These are phyloP conservation scores for Penicillium hordei DNA, from an alignment of 2,329 filamentous ascomycete genomes.

Conservation along the genomic window DNA sequence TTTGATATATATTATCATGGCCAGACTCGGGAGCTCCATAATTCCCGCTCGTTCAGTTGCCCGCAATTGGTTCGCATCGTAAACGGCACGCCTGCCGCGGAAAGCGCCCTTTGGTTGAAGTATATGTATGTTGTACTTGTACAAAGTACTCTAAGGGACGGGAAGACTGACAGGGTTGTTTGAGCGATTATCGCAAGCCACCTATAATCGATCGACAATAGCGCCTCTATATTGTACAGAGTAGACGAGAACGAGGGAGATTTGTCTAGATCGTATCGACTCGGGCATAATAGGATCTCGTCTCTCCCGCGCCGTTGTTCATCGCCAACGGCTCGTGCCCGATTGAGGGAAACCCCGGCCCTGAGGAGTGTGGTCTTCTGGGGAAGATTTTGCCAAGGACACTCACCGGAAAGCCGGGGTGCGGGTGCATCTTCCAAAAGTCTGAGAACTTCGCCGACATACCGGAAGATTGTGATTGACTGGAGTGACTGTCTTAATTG, in stretches of 20 bases:
- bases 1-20: slow-evolving; percentile 3
- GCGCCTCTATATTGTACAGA: not conserved
- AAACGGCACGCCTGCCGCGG: slow-evolving; percentile 21
- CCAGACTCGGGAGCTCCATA: slow-evolving; percentile 4
- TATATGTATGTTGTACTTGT: not conserved
- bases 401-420: slow-evolving; percentile 7
- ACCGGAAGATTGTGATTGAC: not conserved
- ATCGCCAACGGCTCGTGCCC: slow-evolving; percentile 10
- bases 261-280: slow-evolving; percentile 1
- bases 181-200: not conserved
- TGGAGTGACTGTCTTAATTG: not conserved
- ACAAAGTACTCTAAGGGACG: slow-evolving; percentile 7
- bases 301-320: not conserved
- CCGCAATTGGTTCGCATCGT: slow-evolving; percentile 6
- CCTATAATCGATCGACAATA: not conserved
- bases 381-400: slow-evolving; percentile 7
- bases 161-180: not conserved
- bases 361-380: not conserved
- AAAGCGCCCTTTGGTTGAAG: slow-evolving; percentile 21
- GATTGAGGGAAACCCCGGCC: slow-evolving; percentile 4
- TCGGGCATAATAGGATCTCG: not conserved
- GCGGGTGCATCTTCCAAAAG: not conserved
- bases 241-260: not conserved
- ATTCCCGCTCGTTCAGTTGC: not conserved
- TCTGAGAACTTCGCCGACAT: not conserved